A percentile compares a stretch with the other conserved stretches of the same genome.
These are phyloP conservation scores for Rhynchosporium agropyri DNA, from an alignment of 2,329 filamentous ascomycete species.

Conservation along the genomic window DNA sequence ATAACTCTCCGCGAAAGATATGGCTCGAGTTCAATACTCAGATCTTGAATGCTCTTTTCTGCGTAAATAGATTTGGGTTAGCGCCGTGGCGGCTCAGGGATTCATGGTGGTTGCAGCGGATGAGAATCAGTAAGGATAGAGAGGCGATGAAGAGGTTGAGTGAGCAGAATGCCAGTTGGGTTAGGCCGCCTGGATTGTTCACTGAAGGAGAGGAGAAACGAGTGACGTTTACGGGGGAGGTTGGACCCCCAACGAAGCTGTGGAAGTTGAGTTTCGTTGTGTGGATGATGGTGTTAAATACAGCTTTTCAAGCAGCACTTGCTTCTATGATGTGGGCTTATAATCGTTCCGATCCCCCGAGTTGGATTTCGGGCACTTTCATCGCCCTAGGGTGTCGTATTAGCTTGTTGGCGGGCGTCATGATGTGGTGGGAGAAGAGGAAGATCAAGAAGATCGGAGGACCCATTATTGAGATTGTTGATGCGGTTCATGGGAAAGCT, in stretches of 20 bases:
- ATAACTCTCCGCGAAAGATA: constrained; percentile 70
- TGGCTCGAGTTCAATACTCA: constrained; percentile 66
- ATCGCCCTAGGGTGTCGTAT: constrained; percentile 29
- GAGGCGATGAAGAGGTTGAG: constrained; percentile 66
- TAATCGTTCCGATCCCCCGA: constrained; percentile 25
- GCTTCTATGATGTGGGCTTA: constrained; percentile 30
- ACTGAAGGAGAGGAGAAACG: constrained; percentile 46
- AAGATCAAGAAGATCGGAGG: constrained; percentile 31
- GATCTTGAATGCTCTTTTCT: constrained; percentile 33
- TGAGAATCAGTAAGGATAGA: constrained; percentile 54
- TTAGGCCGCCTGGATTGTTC: constrained; percentile 67
- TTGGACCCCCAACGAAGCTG: constrained; percentile 42
- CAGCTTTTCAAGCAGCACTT: constrained; percentile 42
- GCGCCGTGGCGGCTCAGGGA: constrained; percentile 60
- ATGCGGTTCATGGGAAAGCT: constrained; percentile 5
- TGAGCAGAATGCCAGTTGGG: constrained; percentile 74
- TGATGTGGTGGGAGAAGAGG: constrained; percentile 32
- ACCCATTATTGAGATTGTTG: constrained; percentile 23
- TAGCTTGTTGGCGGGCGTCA: constrained; percentile 24
- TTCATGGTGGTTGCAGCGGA: constrained; percentile 69
- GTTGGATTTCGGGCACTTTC: constrained; percentile 28
- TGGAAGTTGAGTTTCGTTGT: constrained; percentile 59
- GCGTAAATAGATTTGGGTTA: constrained; percentile 29
- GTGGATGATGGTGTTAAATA: constrained; percentile 39
- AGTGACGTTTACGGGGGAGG: constrained; percentile 17